Evolutionary conservation across 164 flowering plant genomes (phyloP), one percentile per base, ranked within the genome.

Genomic region (Magnolia kwangsiensis): DNA sequence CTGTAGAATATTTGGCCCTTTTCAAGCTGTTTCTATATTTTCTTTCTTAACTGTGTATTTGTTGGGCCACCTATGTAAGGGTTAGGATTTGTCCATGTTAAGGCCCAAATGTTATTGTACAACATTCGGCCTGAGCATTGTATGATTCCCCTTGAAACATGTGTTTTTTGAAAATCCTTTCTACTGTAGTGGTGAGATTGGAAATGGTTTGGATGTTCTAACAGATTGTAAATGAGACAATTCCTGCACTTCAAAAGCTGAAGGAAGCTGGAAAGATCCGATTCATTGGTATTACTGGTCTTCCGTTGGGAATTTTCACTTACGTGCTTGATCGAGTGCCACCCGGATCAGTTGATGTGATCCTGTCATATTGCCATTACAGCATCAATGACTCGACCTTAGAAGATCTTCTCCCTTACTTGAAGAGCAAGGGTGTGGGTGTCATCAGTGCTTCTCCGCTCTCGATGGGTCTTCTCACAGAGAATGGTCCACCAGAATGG

Each of bases 401-500:
- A 81, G 91, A 85, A 81, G 97, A 91, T 85, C 65, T 96, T 73
- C 31, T 96, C 6, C 99, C 98, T 51, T 96, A 94, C 86, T 82
- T 96, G 86, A 91, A 92, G 88, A 87, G 92, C 84, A 96, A 94
- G 73, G 96, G 92, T 72, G 93, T 94, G 21, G 98, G 98, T 50
- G 83, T 94, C 8, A 94, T 96, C 51, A 89, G 85, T 81, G 98
- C 99, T 79, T 90, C 99, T 81, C 99, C 97, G 0, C 89, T 96
- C 70, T 84, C 97, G 37, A 96, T 94, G 99, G 99, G 98, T 37
- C 97, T 96, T 79, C 94, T 92, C 50, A 94, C 97, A 8, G 97
- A 96, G 79, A 84, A 69, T 82, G 99, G 98, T 37, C 97, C 97
- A 1, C 99, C 99, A 16, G 92, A 89, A 49, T 94, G 99, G 99